A percentile compares a stretch with the other conserved stretches of the same genome.
Evolutionary conservation across 768 basidiomycete genomes (phyloP).

Genomic region (Rickenella mellea): DNA sequence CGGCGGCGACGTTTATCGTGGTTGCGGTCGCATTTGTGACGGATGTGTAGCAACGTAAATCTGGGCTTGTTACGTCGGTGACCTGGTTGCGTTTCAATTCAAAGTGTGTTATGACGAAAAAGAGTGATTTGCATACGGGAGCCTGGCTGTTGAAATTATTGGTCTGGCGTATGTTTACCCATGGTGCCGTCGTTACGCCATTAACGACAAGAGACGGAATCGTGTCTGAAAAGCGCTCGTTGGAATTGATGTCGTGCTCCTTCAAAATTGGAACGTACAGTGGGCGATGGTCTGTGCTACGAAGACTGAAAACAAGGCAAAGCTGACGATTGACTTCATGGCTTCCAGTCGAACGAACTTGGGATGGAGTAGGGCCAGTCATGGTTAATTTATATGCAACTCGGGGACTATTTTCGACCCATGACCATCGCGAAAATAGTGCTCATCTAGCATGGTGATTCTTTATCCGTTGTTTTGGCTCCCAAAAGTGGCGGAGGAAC

Average conservation of each 20-base stretch:
- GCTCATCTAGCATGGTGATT: too few species aligned
- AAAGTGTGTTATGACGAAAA: neutral
- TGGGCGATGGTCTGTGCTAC: slow-evolving; percentile 6
- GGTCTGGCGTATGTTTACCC: slow-evolving; percentile 34
- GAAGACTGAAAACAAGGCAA: slow-evolving; percentile 2
- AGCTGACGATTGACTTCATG: neutral
- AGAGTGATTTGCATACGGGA: slow-evolving; percentile 19
- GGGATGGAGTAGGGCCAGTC: too few species aligned
- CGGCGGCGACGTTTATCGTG: slow-evolving; percentile 36
- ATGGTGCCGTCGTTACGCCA: slow-evolving; percentile 27
- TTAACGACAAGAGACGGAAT: slow-evolving; percentile 33
- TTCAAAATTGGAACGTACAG: slow-evolving; percentile 8
- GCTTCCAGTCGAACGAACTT: too few species aligned
- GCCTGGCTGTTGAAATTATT: slow-evolving; percentile 35
- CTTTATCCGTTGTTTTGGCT: too few species aligned
- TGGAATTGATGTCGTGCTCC: neutral
- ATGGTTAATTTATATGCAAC: too few species aligned
- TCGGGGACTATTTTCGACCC: too few species aligned
- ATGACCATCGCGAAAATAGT: too few species aligned
- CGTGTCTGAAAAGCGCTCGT: slow-evolving; percentile 22
- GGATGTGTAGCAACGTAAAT: slow-evolving; percentile 39
- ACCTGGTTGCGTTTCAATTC: slow-evolving; percentile 25
- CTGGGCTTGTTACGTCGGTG: slow-evolving; percentile 35
- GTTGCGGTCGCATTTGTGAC: slow-evolving; percentile 27
- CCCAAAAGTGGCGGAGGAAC: too few species aligned